A percentile compares a stretch with the other conserved stretches of the same genome.
Evolutionary conservation across 176 grass and related monocot genomes (phyloP).

Genomic region (Echinochloa phyllopogon): DNA sequence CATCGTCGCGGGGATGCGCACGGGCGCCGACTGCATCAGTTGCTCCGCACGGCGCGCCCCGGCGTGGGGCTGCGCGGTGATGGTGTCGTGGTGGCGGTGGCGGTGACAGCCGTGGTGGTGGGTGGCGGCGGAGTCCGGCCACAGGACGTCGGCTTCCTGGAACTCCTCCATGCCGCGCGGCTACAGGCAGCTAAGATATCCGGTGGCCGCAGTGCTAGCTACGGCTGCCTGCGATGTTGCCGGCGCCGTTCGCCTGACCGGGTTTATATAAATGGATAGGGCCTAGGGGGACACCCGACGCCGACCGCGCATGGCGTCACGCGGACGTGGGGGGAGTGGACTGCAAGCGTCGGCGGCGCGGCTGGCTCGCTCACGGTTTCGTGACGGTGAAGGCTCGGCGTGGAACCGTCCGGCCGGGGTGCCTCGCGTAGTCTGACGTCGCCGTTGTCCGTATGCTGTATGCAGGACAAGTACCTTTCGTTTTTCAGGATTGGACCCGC

Average conservation of each 20-base stretch:
- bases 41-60: neutral
- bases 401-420: neutral
- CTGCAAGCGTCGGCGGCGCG: constrained; percentile 24
- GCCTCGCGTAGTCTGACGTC: neutral
- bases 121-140: constrained; percentile 33
- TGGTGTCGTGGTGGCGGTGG: neutral
- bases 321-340: constrained; percentile 18
- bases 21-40: constrained; percentile 5
- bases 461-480: neutral
- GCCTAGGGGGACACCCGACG: no score
- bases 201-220: no score
- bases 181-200: no score
- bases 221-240: no score
- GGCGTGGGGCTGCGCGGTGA: neutral
- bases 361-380: constrained; percentile 15
- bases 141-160: constrained; percentile 53
- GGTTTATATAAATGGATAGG: no score
- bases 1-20: constrained; percentile 31
- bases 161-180: constrained; percentile 47
- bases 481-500: no score
- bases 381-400: constrained; percentile 8
- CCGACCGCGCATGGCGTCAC: constrained; percentile 10
- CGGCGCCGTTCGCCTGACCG: no score
- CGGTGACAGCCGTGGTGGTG: neutral
- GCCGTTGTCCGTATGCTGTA: neutral